These are phyloP conservation scores for Allium cepa DNA, from an alignment of 106 monocot genomes.

Conservation along the genomic window DNA sequence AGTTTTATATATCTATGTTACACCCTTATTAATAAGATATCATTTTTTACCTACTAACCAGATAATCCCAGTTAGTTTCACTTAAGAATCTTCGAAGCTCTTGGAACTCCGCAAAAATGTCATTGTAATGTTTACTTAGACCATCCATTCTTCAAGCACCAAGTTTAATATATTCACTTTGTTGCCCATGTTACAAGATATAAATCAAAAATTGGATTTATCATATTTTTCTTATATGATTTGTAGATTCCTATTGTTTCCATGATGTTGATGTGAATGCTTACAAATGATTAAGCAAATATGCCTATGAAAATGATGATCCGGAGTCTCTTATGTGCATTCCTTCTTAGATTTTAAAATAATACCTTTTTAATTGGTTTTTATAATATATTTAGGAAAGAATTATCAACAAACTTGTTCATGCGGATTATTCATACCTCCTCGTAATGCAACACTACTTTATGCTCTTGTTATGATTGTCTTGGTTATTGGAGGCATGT, in stretches of 20 bases:
- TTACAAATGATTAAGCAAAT: slow-evolving; percentile 99
- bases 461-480: slow-evolving; percentile 77
- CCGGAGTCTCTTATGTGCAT: slow-evolving; percentile 69
- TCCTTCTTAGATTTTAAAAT: background rate
- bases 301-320: slow-evolving; percentile 98
- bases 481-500: slow-evolving; percentile 71
- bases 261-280: slow-evolving; percentile 96
- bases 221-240: background rate
- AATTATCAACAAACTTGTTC: slow-evolving; percentile 87
- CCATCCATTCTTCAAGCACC: slow-evolving; percentile 96
- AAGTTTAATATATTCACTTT: slow-evolving; percentile 62
- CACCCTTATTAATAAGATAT: background rate
- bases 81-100: slow-evolving; percentile 70
- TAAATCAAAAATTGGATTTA: too few relatives aligned
- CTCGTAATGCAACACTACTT: slow-evolving; percentile 61
- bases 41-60: slow-evolving; percentile 13
- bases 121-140: slow-evolving; percentile 95
- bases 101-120: slow-evolving; percentile 65
- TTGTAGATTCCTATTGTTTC: slow-evolving; percentile 91
- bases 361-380: too few relatives aligned
- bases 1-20: background rate
- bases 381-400: slow-evolving; percentile 13
- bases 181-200: too few relatives aligned
- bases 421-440: slow-evolving; percentile 77
- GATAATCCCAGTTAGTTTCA: slow-evolving; percentile 98